phyloP scores from a whole-genome alignment of 345 rosid species.

The Eucalyptus urophylla region DNA sequence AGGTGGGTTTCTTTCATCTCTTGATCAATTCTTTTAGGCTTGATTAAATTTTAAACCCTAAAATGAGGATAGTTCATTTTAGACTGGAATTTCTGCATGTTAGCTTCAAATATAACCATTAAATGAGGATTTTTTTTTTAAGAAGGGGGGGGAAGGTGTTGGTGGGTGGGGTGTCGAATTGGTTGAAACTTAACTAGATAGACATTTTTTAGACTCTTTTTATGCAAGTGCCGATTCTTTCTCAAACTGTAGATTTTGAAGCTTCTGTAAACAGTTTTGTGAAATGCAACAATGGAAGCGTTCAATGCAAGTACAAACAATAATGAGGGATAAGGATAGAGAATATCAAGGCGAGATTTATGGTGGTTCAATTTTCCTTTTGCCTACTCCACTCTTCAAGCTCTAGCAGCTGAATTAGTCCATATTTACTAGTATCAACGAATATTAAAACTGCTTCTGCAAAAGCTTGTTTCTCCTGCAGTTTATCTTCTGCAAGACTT shows the following conservation, averaged over 20 bases:
- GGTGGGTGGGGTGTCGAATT: not conserved
- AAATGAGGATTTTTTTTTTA: not conserved
- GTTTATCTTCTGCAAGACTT: not conserved
- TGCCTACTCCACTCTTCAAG: not conserved
- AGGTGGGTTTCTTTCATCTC: constrained; percentile 11
- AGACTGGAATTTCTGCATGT: not conserved
- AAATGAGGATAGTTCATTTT: not conserved
- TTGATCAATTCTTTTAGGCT: not conserved
- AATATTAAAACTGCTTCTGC: not conserved
- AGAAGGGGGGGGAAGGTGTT: fast-evolving
- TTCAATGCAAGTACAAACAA: not conserved
- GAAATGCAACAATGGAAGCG: not conserved
- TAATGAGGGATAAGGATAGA: not conserved
- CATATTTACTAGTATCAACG: not conserved
- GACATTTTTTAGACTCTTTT: not conserved
- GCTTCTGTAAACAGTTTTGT: not conserved
- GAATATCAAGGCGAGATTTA: not conserved
- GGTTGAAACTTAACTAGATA: not conserved
- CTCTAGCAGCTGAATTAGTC: not conserved
- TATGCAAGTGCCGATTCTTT: not conserved
- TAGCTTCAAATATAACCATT: not conserved
- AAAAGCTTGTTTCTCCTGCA: not conserved
- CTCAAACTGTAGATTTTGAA: not conserved
- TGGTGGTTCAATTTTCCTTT: not conserved
- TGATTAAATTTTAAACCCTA: not conserved